Evolutionary conservation across 257 asterid species (phyloP).

Genomic region (Nyctanthes arbortristis): DNA sequence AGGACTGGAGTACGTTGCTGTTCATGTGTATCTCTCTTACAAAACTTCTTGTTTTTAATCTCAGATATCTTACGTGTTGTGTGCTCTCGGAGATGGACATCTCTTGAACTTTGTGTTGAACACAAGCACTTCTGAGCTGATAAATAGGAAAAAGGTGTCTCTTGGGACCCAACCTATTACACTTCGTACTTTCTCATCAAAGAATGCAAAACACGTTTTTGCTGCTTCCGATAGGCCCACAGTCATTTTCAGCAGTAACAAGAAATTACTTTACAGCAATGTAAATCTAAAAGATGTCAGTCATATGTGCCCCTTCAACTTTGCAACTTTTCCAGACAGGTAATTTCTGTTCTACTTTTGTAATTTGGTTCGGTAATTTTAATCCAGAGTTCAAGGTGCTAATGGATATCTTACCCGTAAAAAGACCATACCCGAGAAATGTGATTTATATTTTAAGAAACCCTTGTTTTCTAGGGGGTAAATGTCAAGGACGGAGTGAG

Average conservation of each 20-base stretch:
- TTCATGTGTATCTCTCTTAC: background rate
- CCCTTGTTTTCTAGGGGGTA: background rate
- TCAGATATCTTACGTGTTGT: constrained; percentile 90
- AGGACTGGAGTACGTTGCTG: background rate
- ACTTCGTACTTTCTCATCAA: constrained; percentile 93
- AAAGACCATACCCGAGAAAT: background rate
- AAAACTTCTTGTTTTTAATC: constrained; percentile 25
- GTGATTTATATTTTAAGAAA: background rate
- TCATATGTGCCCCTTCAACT: constrained; percentile 96
- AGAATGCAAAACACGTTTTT: constrained; percentile 89
- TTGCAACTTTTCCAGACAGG: constrained; percentile 99
- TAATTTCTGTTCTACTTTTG: constrained; percentile 29
- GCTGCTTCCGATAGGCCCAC: constrained; percentile 99
- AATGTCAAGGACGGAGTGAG: background rate
- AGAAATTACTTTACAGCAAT: constrained; percentile 93
- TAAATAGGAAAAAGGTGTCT: constrained; percentile 93
- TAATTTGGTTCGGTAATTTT: constrained; percentile 18
- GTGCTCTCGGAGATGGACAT: constrained; percentile 99
- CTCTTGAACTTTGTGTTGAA: constrained; percentile 86
- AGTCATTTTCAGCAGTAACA: constrained; percentile 95
- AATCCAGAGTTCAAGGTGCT: constrained; percentile 15
- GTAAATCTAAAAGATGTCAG: constrained; percentile 95
- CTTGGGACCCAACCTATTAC: constrained; percentile 95
- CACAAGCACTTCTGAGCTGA: constrained; percentile 73
- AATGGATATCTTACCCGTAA: background rate